phyloP scores from a whole-genome alignment of 495 filamentous ascomycete genomes.

The Letharia lupina region DNA sequence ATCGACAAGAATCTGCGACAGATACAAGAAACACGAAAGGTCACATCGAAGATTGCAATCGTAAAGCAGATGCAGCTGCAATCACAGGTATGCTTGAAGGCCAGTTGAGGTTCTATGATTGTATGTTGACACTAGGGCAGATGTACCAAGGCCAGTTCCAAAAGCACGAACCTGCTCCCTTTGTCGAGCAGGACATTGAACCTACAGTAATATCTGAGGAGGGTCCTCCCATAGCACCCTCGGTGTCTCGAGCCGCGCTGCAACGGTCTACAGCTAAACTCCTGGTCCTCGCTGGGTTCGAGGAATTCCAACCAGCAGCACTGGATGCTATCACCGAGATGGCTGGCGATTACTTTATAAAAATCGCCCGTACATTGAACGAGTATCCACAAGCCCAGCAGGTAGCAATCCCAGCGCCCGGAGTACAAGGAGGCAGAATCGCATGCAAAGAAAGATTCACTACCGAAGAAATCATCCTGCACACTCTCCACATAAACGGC shows the following conservation, averaged over 20 bases:
- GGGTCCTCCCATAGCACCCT: constrained; percentile 74
- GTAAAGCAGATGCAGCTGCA: constrained; percentile 99
- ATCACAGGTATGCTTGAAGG: constrained; percentile 59
- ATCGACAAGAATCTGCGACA: constrained; percentile 87
- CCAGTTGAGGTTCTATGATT: not conserved
- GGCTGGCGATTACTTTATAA: constrained; percentile 79
- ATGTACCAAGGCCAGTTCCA: constrained; percentile 98
- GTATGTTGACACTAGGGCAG: constrained; percentile 26
- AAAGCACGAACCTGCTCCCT: constrained; percentile 90
- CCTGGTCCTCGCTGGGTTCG: constrained; percentile 94
- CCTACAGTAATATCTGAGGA: constrained; percentile 80
- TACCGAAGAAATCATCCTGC: constrained; percentile 75
- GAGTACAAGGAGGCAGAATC: constrained; percentile 35
- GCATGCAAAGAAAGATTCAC: constrained; percentile 60
- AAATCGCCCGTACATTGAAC: constrained; percentile 68
- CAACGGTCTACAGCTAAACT: constrained; percentile 89
- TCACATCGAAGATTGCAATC: constrained; percentile 90
- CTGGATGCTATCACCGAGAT: constrained; percentile 86
- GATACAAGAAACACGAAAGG: constrained; percentile 93
- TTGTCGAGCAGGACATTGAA: constrained; percentile 74
- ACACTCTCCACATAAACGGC: constrained; percentile 74
- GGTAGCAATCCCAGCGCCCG: constrained; percentile 27
- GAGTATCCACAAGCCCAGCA: constrained; percentile 77
- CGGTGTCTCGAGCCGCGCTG: constrained; percentile 70
- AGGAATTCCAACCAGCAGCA: constrained; percentile 93